A percentile compares a stretch with the other conserved stretches of the same genome.
phyloP scores from a whole-genome alignment of 305 asterid species.

The Fraxinus greggii region DNA sequence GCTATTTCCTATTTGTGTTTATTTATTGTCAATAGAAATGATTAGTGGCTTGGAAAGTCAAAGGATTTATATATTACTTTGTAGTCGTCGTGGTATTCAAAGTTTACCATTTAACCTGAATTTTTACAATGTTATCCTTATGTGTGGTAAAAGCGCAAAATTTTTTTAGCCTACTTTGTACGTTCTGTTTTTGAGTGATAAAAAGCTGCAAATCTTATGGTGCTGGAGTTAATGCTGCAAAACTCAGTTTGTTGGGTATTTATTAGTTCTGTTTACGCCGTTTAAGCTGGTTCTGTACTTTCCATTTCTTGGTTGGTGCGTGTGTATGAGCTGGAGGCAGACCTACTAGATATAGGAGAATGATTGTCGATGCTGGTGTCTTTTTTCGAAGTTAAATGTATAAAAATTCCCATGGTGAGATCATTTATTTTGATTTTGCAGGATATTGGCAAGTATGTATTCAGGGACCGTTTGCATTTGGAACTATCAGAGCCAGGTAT shows the following conservation, averaged over 20 bases:
- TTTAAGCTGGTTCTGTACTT: neutral
- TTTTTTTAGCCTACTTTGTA: neutral
- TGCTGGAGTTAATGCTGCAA: neutral
- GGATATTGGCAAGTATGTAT: slow-evolving; percentile 87
- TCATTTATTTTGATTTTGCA: slow-evolving; percentile 28
- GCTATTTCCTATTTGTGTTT: slow-evolving; percentile 12
- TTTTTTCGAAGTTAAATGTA: slow-evolving; percentile 9
- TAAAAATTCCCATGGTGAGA: slow-evolving; percentile 8
- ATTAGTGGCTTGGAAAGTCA: neutral
- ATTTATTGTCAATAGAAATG: neutral
- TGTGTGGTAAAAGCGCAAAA: neutral
- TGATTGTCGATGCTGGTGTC: neutral
- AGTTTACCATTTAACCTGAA: slow-evolving; percentile 17
- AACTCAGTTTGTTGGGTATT: neutral
- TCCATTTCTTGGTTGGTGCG: neutral
- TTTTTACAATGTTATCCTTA: neutral
- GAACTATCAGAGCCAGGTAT: slow-evolving; percentile 93
- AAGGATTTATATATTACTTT: neutral
- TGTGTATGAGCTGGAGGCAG: neutral
- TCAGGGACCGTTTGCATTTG: slow-evolving; percentile 86
- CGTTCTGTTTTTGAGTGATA: neutral
- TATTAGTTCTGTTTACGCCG: neutral
- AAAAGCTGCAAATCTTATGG: neutral
- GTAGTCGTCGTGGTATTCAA: neutral
- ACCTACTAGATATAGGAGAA: neutral